Conservation (phyloP, 192 early-diverging fungal genomes). For the Dissophora globulifera region DNA sequence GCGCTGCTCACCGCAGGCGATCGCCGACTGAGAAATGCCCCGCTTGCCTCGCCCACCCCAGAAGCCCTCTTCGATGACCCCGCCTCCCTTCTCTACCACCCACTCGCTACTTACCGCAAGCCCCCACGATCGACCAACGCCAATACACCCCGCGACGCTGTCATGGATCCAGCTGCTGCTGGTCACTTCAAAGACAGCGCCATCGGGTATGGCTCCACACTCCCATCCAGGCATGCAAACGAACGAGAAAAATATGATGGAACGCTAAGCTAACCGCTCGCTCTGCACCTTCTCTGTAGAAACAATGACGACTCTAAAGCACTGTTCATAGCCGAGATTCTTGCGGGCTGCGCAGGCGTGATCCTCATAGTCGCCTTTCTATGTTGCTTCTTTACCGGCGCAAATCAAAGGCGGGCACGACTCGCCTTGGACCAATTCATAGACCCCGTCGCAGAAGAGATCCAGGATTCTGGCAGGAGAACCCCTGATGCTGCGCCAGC, state of each 20-base stretch:
- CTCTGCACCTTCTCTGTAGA: neutral
- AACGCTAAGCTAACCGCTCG: neutral
- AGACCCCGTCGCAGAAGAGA: neutral
- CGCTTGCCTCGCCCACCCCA: too few relatives aligned
- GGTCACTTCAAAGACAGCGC: slow-evolving; percentile 3
- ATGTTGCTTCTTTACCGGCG: slow-evolving; percentile 38
- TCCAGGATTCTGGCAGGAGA: slow-evolving; percentile 7
- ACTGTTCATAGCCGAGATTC: slow-evolving; percentile 36
- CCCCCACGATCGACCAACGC: too few relatives aligned
- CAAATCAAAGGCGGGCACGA: slow-evolving; percentile 7
- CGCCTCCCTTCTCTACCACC: neutral
- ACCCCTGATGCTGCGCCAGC: slow-evolving; percentile 39
- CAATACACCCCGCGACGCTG: neutral
- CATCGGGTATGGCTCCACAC: slow-evolving; percentile 14
- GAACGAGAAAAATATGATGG: neutral
- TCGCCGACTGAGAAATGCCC: neutral
- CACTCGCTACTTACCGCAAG: neutral
- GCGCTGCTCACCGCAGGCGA: neutral
- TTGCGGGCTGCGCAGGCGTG: slow-evolving; percentile 28
- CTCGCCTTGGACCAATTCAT: neutral
- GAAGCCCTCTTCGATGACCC: neutral
- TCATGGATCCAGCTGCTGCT: slow-evolving; percentile 1
- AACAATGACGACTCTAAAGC: neutral
- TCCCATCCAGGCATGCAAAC: too few relatives aligned
- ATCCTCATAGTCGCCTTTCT: slow-evolving; percentile 15